Percentiles rank a stretch among this genome's conserved stretches.
These are phyloP conservation scores for Epichloe sp. DNA, from an alignment of 2,329 filamentous ascomycete genomes.

Conservation along the genomic window DNA sequence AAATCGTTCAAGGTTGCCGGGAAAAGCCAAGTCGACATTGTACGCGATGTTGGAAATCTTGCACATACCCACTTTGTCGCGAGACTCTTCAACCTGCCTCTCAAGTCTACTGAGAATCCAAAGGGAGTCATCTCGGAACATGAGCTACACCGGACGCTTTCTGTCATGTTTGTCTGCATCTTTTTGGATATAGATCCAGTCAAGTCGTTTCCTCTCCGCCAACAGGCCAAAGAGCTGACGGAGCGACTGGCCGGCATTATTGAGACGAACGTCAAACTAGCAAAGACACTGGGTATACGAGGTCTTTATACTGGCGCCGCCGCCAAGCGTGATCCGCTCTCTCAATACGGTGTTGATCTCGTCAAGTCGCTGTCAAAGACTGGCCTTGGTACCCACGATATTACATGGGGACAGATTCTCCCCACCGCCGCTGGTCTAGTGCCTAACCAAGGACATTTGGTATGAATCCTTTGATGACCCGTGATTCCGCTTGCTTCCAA, in stretches of 20 bases:
- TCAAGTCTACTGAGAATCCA: slow-evolving; percentile 49
- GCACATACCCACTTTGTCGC: slow-evolving; percentile 52
- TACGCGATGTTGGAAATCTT: slow-evolving; percentile 57
- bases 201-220: slow-evolving; percentile 51
- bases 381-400: slow-evolving; percentile 49
- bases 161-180: slow-evolving; percentile 51
- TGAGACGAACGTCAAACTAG: slow-evolving; percentile 51
- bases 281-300: slow-evolving; percentile 23
- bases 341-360: slow-evolving; percentile 51
- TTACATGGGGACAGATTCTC: slow-evolving; percentile 58
- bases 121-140: slow-evolving; percentile 43
- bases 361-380: slow-evolving; percentile 51
- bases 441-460: slow-evolving; percentile 56
- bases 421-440: slow-evolving; percentile 55
- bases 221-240: slow-evolving; percentile 42
- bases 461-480: slow-evolving; percentile 19
- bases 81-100: slow-evolving; percentile 49
- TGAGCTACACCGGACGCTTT: slow-evolving; percentile 48
- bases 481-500: too few relatives aligned
- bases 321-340: slow-evolving; percentile 40
- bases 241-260: slow-evolving; percentile 47
- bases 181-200: slow-evolving; percentile 54
- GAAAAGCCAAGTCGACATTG: slow-evolving; percentile 52
- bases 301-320: slow-evolving; percentile 38
- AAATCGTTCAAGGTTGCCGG: slow-evolving; percentile 49